phyloP scores from a whole-genome alignment of 2,329 filamentous ascomycete species.

The Apiospora arundinis region DNA sequence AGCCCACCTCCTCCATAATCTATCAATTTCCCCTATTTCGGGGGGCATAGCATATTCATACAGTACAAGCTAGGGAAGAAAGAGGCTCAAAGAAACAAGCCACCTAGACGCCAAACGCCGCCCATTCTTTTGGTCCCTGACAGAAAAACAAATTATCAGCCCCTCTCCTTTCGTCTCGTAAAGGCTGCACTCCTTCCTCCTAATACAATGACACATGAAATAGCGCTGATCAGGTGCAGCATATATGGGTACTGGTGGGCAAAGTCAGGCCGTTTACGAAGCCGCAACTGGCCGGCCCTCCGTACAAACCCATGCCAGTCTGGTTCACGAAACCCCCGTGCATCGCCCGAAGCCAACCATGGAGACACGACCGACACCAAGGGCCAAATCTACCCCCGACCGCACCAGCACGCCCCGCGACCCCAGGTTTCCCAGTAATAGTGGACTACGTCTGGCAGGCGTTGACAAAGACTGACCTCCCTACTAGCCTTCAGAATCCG shows the following conservation, averaged over 20 bases:
- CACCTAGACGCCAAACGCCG: conserved; percentile 8
- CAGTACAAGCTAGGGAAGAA: conserved; percentile 5
- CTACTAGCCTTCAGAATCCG: conserved; percentile 18
- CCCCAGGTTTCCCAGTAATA: neutral
- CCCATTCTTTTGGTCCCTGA: neutral
- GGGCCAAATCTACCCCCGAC: neutral
- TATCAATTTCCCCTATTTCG: neutral
- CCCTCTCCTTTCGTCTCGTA: neutral
- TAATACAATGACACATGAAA: conserved; percentile 8
- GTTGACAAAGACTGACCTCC: neutral
- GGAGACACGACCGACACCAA: neutral
- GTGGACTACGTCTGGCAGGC: neutral
- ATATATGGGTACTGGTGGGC: neutral
- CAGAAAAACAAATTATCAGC: neutral
- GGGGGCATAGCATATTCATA: neutral
- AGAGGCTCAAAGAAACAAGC: neutral
- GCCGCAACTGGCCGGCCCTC: neutral
- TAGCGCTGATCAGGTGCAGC: neutral
- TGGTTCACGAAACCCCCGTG: neutral
- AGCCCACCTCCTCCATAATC: neutral
- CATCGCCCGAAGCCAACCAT: neutral
- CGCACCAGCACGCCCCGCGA: neutral
- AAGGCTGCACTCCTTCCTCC: neutral
- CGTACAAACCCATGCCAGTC: neutral
- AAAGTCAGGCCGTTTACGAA: neutral